These are phyloP conservation scores for Taphrina populina DNA, from an alignment of 1,139 yeast genomes.

Conservation along the genomic window DNA sequence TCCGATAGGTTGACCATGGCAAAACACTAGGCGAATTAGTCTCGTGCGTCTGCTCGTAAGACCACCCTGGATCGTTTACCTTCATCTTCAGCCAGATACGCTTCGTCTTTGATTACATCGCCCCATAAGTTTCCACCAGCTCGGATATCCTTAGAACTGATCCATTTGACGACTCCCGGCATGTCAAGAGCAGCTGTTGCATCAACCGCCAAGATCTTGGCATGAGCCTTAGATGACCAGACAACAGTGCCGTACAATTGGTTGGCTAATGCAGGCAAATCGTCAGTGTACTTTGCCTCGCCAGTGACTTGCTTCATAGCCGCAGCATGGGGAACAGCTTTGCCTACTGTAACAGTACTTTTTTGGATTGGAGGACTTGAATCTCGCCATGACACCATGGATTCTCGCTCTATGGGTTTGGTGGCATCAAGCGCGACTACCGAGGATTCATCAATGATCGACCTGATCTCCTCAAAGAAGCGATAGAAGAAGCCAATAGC, in stretches of 20 bases:
- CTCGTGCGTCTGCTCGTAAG: too few species aligned
- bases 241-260: constrained; percentile 51
- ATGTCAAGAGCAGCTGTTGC: constrained; percentile 46
- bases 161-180: constrained; percentile 49
- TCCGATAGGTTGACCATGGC: constrained; percentile 51
- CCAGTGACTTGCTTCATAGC: constrained; percentile 52
- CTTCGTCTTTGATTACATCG: constrained; percentile 48
- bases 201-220: constrained; percentile 48
- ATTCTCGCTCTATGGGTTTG: constrained; percentile 46
- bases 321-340: constrained; percentile 48
- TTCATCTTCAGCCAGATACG: constrained; percentile 49
- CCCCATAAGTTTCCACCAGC: constrained; percentile 49
- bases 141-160: constrained; percentile 49
- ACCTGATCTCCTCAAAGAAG: constrained; percentile 45
- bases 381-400: constrained; percentile 48
- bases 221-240: constrained; percentile 49
- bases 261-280: constrained; percentile 48
- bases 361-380: constrained; percentile 43
- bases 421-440: constrained; percentile 43
- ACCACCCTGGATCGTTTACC: too few species aligned
- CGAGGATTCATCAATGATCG: constrained; percentile 29
- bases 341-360: constrained; percentile 45
- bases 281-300: constrained; percentile 51
- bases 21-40: constrained; percentile 42
- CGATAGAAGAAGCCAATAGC: constrained; percentile 51